Percentiles rank a stretch among this genome's conserved stretches.
phyloP scores from a whole-genome alignment of 2,329 filamentous ascomycete genomes.

The Penicillium sp. region DNA sequence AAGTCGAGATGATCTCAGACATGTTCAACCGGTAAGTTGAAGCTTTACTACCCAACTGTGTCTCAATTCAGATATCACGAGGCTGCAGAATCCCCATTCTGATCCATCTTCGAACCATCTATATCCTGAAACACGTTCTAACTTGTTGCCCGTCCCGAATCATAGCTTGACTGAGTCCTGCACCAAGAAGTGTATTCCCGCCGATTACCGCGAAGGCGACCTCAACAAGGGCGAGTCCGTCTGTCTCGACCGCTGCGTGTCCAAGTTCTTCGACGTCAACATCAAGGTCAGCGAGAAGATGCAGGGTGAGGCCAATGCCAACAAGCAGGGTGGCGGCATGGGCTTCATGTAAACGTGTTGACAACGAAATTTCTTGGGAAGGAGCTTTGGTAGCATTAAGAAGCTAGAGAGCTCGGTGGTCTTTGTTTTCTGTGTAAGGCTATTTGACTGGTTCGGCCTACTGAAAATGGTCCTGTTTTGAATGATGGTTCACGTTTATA shows the following conservation, averaged over 20 bases:
- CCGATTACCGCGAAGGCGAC: constrained; percentile 86
- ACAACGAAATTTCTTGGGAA: background rate
- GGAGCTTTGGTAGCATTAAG: background rate
- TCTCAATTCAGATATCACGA: background rate
- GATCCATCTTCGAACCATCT: background rate
- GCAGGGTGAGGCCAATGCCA: constrained; percentile 67
- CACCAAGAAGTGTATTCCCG: constrained; percentile 85
- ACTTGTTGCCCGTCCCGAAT: background rate
- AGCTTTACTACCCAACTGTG: background rate
- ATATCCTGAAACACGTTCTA: background rate
- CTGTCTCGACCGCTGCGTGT: constrained; percentile 91
- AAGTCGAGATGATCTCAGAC: constrained; percentile 94
- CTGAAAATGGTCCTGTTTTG: constrained; percentile 2
- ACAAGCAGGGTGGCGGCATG: constrained; percentile 50
- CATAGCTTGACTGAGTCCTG: constrained; percentile 77
- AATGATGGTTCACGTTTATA: constrained; percentile 17
- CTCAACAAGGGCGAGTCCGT: constrained; percentile 98
- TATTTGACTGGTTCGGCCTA: constrained; percentile 9
- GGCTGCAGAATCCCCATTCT: background rate
- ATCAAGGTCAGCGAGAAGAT: constrained; percentile 96
- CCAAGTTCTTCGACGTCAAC: constrained; percentile 98
- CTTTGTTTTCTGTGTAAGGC: constrained; percentile 5
- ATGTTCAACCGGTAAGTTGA: constrained; percentile 84
- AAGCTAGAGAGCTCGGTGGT: background rate
- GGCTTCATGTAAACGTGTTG: constrained; percentile 37